Evolutionary conservation across 2,329 filamentous ascomycete genomes (phyloP).

Genomic region (Bisporella sp.): DNA sequence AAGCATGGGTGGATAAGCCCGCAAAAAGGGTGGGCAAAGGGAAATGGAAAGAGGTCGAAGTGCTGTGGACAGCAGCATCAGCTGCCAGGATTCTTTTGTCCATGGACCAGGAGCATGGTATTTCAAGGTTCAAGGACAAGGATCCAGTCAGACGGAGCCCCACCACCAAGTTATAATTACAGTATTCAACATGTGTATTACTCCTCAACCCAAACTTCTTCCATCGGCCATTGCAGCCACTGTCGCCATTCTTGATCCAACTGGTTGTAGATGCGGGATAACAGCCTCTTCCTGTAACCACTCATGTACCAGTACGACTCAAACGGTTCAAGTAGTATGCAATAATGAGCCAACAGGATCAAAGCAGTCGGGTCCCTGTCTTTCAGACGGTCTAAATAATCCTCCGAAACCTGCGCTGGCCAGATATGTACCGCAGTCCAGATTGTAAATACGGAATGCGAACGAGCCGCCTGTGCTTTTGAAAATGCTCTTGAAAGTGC

Average conservation of each 20-base stretch:
- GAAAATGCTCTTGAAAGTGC: conserved; percentile 2
- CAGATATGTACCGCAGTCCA: conserved; percentile 26
- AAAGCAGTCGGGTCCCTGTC: conserved; percentile 28
- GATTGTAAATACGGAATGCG: conserved; percentile 25
- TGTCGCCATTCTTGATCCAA: conserved; percentile 2
- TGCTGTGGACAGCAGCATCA: too few relatives aligned
- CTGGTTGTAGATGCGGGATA: conserved; percentile 3
- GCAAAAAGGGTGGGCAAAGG: too few relatives aligned
- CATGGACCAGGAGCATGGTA: too few relatives aligned
- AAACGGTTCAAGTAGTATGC: conserved; percentile 27
- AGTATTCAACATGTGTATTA: too few relatives aligned
- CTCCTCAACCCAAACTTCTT: neutral
- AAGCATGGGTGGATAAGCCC: too few relatives aligned
- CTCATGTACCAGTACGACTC: conserved; percentile 32
- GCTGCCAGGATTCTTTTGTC: too few relatives aligned
- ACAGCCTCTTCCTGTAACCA: conserved; percentile 3
- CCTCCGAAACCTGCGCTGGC: conserved; percentile 29
- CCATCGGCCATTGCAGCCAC: conserved; percentile 4
- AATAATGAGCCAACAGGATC: conserved; percentile 32
- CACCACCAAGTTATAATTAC: too few relatives aligned
- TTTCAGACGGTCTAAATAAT: conserved; percentile 27
- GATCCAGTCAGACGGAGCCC: too few relatives aligned
- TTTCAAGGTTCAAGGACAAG: too few relatives aligned
- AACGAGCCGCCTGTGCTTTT: conserved; percentile 24
- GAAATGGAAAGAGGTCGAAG: too few relatives aligned